Conservation (phyloP, 306 rosid genomes). For the Delonix regia region DNA sequence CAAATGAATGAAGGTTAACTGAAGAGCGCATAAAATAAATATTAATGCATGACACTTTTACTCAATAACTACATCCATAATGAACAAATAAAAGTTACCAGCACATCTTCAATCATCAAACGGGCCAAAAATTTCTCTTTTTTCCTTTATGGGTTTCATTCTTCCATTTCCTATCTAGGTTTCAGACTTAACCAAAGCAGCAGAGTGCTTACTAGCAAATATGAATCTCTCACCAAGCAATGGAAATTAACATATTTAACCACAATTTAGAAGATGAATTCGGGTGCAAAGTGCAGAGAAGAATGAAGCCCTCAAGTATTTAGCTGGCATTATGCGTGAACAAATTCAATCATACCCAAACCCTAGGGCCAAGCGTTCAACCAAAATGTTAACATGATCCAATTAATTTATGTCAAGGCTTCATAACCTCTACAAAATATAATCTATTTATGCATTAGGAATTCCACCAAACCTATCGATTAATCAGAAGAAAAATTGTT, state of each 20-base stretch:
- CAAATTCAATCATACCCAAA: constrained; percentile 5
- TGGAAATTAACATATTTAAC: background rate
- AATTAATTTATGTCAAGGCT: background rate
- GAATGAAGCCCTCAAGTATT: background rate
- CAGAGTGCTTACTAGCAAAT: background rate
- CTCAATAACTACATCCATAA: background rate
- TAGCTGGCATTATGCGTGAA: background rate
- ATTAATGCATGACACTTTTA: background rate
- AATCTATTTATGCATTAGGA: background rate
- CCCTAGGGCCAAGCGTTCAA: background rate
- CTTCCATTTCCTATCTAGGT: background rate
- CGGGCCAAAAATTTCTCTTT: background rate
- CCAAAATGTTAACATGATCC: background rate
- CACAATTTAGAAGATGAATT: background rate
- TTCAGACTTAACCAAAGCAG: background rate
- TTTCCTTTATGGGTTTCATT: background rate
- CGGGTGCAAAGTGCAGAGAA: constrained; percentile 8
- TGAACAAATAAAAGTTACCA: background rate
- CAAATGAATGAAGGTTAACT: background rate
- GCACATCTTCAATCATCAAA: background rate
- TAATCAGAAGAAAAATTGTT: background rate
- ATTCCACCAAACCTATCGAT: background rate
- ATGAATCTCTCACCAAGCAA: background rate
- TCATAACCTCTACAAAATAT: background rate
- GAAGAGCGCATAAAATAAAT: background rate